phyloP scores from a whole-genome alignment of 2,329 filamentous ascomycete genomes.

The Pseudogymnoascus sp. region DNA sequence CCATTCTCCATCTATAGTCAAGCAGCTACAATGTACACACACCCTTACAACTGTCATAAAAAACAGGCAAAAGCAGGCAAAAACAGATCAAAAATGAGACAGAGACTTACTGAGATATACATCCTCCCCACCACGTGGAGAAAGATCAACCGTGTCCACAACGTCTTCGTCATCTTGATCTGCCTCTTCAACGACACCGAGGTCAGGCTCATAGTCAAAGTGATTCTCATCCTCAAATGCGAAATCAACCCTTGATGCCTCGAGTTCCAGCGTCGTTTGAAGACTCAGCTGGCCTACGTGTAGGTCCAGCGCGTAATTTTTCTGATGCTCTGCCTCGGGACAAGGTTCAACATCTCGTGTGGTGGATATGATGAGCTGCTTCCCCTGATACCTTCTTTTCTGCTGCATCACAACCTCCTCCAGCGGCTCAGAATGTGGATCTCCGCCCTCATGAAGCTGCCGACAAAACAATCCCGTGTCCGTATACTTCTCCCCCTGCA shows the following conservation, averaged over 20 bases:
- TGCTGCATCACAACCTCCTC: background rate
- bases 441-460: constrained; percentile 40
- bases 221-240: background rate
- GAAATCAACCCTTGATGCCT: background rate
- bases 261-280: background rate
- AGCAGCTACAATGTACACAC: background rate
- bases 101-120: background rate
- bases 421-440: constrained; percentile 20
- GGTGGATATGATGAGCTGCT: background rate
- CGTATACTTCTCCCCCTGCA: constrained; percentile 46
- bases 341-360: background rate
- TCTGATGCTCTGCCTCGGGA: background rate
- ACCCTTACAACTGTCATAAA: background rate
- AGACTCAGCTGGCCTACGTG: background rate
- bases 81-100: background rate
- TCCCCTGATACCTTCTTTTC: background rate
- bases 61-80: background rate
- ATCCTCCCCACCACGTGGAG: background rate
- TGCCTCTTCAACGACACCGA: background rate
- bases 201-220: background rate
- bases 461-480: constrained; percentile 36
- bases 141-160: background rate
- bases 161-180: background rate
- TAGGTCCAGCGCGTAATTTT: background rate
- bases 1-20: background rate